Evolutionary conservation across 257 asterid species (phyloP).

Genomic region (Mentha longifolia): DNA sequence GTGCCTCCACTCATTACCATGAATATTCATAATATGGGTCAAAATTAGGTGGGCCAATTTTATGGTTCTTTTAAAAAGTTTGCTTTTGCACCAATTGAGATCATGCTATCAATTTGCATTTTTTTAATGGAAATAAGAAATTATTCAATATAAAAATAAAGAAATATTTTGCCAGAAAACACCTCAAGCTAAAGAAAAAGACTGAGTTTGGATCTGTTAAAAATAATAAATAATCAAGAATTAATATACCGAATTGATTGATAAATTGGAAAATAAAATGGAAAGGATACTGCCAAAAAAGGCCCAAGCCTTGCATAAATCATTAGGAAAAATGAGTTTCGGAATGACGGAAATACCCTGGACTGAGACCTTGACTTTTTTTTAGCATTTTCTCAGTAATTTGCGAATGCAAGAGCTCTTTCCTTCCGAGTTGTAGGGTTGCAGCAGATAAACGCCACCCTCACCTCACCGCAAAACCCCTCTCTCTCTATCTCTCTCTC

Average conservation of each 20-base stretch:
- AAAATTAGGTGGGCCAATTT: conserved; percentile 1
- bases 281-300: background rate
- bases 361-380: conserved; percentile 29
- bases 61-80: background rate
- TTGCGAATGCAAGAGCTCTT: conserved; percentile 6
- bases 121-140: background rate
- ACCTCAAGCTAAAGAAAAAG: background rate
- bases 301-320: background rate
- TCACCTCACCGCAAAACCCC: conserved; percentile 39
- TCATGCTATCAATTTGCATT: background rate
- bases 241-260: background rate
- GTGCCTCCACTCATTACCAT: conserved; percentile 6
- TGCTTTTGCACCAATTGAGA: background rate
- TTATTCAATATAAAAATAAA: background rate
- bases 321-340: background rate
- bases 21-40: conserved; percentile 20
- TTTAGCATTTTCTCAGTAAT: conserved; percentile 20
- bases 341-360: conserved; percentile 21
- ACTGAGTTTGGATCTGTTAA: background rate
- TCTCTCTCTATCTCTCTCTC: conserved; percentile 25
- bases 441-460: conserved; percentile 91
- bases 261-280: too few relatives aligned
- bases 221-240: too few relatives aligned
- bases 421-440: conserved; percentile 65
- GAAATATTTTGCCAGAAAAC: background rate